Conservation (phyloP, 192 early-diverging fungal species). For the Coemansia biformis region DNA sequence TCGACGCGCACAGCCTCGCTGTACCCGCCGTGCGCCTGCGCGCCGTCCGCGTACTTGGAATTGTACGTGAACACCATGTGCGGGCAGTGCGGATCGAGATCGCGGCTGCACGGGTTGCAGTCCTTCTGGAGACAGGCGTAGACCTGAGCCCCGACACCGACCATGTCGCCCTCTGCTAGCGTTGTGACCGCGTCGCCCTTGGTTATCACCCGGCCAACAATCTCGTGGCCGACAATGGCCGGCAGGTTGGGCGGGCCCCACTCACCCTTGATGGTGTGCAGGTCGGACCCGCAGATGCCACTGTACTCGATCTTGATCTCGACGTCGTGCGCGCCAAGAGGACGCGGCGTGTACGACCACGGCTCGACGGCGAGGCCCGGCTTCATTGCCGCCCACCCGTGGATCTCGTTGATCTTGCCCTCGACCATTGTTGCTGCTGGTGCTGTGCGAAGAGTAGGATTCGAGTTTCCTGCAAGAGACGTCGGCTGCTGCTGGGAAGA, state of each 20-base stretch:
- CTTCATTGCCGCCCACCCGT: constrained; percentile 42
- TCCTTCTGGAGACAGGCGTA: constrained; percentile 51
- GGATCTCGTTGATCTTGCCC: constrained; percentile 43
- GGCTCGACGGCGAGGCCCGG: constrained; percentile 38
- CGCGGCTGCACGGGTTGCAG: constrained; percentile 53
- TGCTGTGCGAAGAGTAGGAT: constrained; percentile 2
- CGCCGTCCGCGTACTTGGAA: constrained; percentile 50
- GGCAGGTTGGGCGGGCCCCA: constrained; percentile 51
- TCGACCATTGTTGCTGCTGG: constrained; percentile 20
- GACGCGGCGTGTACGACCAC: constrained; percentile 56
- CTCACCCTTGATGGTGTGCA: constrained; percentile 62
- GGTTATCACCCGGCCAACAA: constrained; percentile 58
- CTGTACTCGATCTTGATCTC: constrained; percentile 72
- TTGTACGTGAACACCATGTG: constrained; percentile 53
- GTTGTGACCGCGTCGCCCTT: constrained; percentile 54
- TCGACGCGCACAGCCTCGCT: constrained; percentile 60
- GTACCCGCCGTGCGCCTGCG: constrained; percentile 54
- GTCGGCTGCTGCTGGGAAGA: no score
- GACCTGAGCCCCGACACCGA: constrained; percentile 65
- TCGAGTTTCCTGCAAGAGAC: no score
- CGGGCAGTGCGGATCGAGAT: constrained; percentile 43
- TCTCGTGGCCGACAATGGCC: constrained; percentile 65
- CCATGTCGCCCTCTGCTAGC: constrained; percentile 55
- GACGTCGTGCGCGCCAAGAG: constrained; percentile 58
- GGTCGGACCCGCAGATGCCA: constrained; percentile 74